Evolutionary conservation across 495 filamentous ascomycete genomes (phyloP), one percentile per base, ranked within the genome.

Genomic region (Hypoxylon cercidicola): DNA sequence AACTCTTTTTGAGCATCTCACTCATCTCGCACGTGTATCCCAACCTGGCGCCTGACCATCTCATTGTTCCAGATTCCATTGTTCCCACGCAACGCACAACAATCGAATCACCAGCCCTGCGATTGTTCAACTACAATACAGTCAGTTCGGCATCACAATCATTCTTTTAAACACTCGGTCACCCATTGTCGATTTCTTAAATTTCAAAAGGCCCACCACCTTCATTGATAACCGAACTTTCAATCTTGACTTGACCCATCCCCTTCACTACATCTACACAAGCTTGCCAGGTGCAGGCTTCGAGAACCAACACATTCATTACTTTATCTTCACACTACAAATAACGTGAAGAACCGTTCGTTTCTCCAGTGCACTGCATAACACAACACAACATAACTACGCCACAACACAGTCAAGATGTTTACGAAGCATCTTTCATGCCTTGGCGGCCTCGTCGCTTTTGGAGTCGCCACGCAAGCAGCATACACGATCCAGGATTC

Each of bases 401-500:
- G 10, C 9, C 30, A 32, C 23, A 25, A 5, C 23, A 25, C 30
- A 11, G 28, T 39, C 16, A 73, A 69, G 71, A 20, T 53, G 21
- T 71, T 66, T 35, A 35, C 66, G 12, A 65, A 41, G 23, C 37
- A 35, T 25, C 35, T 72, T 34, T 40, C 37, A 35, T 48, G 65
- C 50, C 55, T 74, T 1, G 47, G 60, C 43, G 64, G 66, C 43
- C 28, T 70, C 28, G 25, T 75, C n/a, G 60, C 59, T 44, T 45
- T 72, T 3, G 70, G 62, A 3, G 64, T 41, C 20, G 19, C 64
- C 9, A 69, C 72, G 18, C 57, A 73, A 13, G 71, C 75, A 0
- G 61, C 71, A 45, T 84, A 84, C 68, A 64, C 63, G 4, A 70
- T 87, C 13, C 71, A 75, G 50, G 80, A 82, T 49, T 56, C 62